phyloP scores from a whole-genome alignment of 2,329 filamentous ascomycete species.

The Botrytis byssoidea region DNA sequence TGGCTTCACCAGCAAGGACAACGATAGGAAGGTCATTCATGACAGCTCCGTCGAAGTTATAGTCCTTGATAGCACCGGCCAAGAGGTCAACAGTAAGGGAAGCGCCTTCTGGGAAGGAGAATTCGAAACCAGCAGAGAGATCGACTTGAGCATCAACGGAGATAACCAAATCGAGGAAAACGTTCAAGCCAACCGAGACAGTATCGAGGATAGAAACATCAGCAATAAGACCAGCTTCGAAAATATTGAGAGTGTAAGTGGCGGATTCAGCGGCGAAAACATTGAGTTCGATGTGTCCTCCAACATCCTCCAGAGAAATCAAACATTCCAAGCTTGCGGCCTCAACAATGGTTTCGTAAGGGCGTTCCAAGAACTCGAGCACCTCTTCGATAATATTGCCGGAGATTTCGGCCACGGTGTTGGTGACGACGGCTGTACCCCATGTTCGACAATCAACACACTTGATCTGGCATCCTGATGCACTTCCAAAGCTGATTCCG shows the following conservation, averaged over 20 bases:
- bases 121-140: constrained; percentile 31
- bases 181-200: constrained; percentile 27
- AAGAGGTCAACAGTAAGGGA: constrained; percentile 33
- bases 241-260: constrained; percentile 29
- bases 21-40: constrained; percentile 29
- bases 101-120: constrained; percentile 30
- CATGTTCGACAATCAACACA: constrained; percentile 33
- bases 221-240: constrained; percentile 22
- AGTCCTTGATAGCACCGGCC: constrained; percentile 27
- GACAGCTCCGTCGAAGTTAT: constrained; percentile 26
- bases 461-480: constrained; percentile 19
- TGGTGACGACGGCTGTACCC: constrained; percentile 30
- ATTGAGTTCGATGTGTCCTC: constrained; percentile 31
- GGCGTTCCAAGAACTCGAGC: constrained; percentile 27
- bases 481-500: constrained; percentile 15
- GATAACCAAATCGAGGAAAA: constrained; percentile 32
- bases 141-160: constrained; percentile 28
- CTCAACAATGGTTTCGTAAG: constrained; percentile 23
- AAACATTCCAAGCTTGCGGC: constrained; percentile 29
- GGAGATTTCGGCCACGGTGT: constrained; percentile 25
- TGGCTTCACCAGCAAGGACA: constrained; percentile 27
- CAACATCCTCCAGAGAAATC: constrained; percentile 27
- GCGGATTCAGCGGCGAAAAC: constrained; percentile 24
- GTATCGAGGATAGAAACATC: constrained; percentile 28
- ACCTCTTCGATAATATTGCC: constrained; percentile 23